Evolutionary conservation across 768 basidiomycete species (phyloP), one percentile per base, ranked within the genome.

Genomic region (Boletus sp.): DNA sequence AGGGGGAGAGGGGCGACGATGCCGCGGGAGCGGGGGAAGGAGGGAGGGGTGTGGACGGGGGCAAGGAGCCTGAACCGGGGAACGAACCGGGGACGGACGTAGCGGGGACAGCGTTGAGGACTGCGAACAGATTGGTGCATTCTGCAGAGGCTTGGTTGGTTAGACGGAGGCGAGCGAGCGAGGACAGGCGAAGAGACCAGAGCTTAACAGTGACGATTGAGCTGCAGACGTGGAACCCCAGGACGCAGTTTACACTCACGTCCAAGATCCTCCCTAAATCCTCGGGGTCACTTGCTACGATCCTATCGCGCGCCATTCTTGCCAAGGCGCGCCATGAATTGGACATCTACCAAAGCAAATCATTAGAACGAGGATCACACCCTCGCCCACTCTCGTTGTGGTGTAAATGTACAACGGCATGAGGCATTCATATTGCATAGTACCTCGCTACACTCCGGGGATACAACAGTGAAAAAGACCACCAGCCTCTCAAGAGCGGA

Each of bases 141-240:
- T 94, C 91, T 24, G 89, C 89, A 1, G 89, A 82, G n/a, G 86
- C 86, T 68, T 94, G 91, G 68, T 92, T 92, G 76, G 87, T 92
- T 47, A 94, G 81, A 46, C 91, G 85, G 45, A 94, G 80, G 17
- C 91, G 86, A 45, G 91, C 83, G 30, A 94, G 82, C 54, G 83
- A 84, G 29, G 89, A 83, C 7, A 94, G 80, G 7, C 91, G 89
- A 47, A 93, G 83, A 66, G 87, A 89, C 91, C 91, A 94, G 30
- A 92, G 82, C 89, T 92, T 57, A 37, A 37, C 2, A 36, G 37
- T n/a, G 32, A 47, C 28, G 37, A 33, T 14, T 67, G 35, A 62
- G 53, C 18, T 28, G 9, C 28, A 24, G 20, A 20, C 1, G 17
- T 29, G 11, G 10, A 30, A 45, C 3, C 14, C 7, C 14, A 12